phyloP scores from a whole-genome alignment of 306 rosid genomes.

The Castanea crenata region DNA sequence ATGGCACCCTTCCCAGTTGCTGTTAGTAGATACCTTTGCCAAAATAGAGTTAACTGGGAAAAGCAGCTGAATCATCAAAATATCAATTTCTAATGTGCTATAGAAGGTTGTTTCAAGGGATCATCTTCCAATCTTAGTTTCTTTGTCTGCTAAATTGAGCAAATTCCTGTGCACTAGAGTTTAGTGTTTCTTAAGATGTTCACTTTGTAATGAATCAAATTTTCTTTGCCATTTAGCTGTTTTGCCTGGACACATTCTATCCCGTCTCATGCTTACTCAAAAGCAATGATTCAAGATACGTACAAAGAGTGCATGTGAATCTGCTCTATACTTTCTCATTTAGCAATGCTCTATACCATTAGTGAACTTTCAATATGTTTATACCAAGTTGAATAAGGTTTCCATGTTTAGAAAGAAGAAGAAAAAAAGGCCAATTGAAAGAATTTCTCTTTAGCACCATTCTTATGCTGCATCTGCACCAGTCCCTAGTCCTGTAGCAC shows the following conservation, averaged over 20 bases:
- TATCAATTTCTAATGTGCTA: background rate
- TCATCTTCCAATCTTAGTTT: background rate
- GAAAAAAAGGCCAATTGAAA: background rate
- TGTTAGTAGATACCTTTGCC: background rate
- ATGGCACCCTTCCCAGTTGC: background rate
- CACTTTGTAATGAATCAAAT: background rate
- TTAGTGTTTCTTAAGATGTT: background rate
- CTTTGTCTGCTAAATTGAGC: background rate
- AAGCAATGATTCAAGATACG: background rate
- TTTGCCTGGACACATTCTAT: background rate
- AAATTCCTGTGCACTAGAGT: conserved; percentile 2
- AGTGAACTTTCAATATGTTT: background rate
- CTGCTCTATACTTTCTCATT: background rate
- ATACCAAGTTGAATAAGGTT: background rate
- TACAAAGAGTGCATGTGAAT: no score
- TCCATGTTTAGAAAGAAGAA: background rate
- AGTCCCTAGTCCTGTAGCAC: background rate
- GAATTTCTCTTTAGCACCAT: no score
- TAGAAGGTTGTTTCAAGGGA: conserved; percentile 12
- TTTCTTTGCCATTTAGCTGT: background rate
- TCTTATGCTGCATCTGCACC: background rate
- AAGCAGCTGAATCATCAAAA: background rate
- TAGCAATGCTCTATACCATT: background rate
- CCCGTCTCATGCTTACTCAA: background rate
- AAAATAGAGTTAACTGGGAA: background rate